Evolutionary conservation across 2,329 filamentous ascomycete genomes (phyloP), one percentile per base, ranked within the genome.

Genomic region (Penicillium sp.): DNA sequence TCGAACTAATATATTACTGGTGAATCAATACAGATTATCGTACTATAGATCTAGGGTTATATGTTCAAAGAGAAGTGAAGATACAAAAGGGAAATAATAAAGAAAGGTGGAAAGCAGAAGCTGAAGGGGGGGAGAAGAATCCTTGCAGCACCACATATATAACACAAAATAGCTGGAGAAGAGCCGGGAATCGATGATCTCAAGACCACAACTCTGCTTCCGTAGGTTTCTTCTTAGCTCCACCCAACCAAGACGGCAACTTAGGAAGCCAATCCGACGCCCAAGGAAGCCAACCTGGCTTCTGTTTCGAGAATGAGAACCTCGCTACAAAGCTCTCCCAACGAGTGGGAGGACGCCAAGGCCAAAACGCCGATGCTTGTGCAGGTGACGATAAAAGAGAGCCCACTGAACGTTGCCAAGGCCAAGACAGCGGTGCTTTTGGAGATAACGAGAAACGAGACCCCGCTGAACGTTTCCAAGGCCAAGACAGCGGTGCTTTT

Each of bases 161-260:
- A 19, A 45, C 6, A 4, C 15, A 27, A 23, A 17, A 19, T 19
- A 25, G 23, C 29, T 12, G 17, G 38, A 46, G 13, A 46, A 21
- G 21, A 25, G 23, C 13, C 15, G n/a, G 9, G 13, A n/a, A n/a
- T 5, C 5, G 13, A 7, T 19, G 27, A 31, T 49, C 10, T 66
- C 55, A 68, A 54, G 59, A 61, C 59, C 62, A 68, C 25, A 68
- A 40, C 15, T 67, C 66, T 29, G 58, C 53, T 10, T 65, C 65
- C 10, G 50, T 37, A 23, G 35, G 47, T n/a, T n/a, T 33, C 45
- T 53, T 56, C n/a, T 52, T 50, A 31, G 37, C 15, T 17, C 37
- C 37, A 15, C 50, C 42, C 35, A 62, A 21, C 55, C 56, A 66
- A 19, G 48, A 25, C 9, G 60, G 56, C 54, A 48, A 25, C 49